These are phyloP conservation scores for Osmanthus fragrans DNA, from an alignment of 257 asterid species.

Conservation along the genomic window DNA sequence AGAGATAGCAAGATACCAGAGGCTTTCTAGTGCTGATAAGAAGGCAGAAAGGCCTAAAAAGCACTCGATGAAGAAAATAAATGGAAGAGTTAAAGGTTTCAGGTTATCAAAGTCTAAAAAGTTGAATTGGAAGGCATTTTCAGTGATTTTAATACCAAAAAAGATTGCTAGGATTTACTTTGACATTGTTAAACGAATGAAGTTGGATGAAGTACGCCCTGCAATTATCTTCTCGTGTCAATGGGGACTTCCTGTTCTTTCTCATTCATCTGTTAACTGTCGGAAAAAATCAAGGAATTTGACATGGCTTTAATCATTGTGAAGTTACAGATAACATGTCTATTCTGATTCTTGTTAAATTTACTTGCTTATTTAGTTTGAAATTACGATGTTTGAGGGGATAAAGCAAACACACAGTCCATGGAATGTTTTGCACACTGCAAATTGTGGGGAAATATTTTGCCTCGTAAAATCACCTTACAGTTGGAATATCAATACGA, in stretches of 20 bases:
- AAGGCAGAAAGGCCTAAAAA: constrained; percentile 32
- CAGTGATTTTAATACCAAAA: constrained; percentile 32
- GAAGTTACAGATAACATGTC: not conserved
- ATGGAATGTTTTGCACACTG: no score
- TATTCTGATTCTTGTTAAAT: no score
- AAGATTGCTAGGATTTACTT: constrained; percentile 34
- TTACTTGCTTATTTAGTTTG: no score
- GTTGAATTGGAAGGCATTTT: constrained; percentile 60
- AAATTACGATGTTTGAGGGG: no score
- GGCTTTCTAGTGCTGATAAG: constrained; percentile 37
- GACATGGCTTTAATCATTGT: not conserved
- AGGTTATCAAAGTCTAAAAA: constrained; percentile 46
- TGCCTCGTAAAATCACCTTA: no score
- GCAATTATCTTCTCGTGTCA: constrained; percentile 52
- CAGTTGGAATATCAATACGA: no score
- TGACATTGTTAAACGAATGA: constrained; percentile 37
- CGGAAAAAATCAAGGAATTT: not conserved
- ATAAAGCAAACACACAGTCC: no score
- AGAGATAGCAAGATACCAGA: constrained; percentile 39
- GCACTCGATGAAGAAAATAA: constrained; percentile 40
- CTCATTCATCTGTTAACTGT: constrained; percentile 37
- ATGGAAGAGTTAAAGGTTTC: constrained; percentile 54
- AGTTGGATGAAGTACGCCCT: constrained; percentile 45
- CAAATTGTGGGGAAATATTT: no score
- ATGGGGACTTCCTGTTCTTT: constrained; percentile 68